Evolutionary conservation across 352 stramenopile genomes (phyloP).

Genomic region (Phytophthora pini): DNA sequence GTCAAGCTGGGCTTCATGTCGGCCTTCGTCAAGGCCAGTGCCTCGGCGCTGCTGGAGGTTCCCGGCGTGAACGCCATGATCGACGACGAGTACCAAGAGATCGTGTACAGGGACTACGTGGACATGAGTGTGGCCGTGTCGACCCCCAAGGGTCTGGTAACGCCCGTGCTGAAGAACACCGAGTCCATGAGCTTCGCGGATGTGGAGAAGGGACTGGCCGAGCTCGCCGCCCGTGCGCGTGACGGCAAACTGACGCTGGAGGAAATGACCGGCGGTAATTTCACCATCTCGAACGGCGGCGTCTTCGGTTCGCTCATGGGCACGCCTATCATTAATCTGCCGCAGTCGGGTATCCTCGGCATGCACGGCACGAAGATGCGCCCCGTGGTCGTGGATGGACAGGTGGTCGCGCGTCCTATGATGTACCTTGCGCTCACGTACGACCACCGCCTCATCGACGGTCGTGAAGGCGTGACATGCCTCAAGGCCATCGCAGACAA

Average conservation of each 20-base stretch:
- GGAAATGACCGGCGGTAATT: constrained; percentile 73
- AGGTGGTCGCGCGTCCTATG: constrained; percentile 98
- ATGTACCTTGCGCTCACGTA: constrained; percentile 99
- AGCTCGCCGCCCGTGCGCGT: constrained; percentile 89
- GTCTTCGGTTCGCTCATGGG: constrained; percentile 95
- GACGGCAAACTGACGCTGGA: constrained; percentile 81
- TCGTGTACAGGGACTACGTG: constrained; percentile 99
- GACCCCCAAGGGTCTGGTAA: constrained; percentile 96
- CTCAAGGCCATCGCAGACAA: constrained; percentile 98
- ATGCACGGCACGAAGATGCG: constrained; percentile 99
- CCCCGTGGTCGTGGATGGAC: constrained; percentile 93
- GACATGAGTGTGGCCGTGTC: constrained; percentile 99
- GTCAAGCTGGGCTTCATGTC: constrained; percentile 99
- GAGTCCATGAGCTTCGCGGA: constrained; percentile 98
- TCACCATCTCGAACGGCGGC: constrained; percentile 99
- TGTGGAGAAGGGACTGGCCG: constrained; percentile 96
- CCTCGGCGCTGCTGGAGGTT: constrained; percentile 92
- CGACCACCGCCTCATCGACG: constrained; percentile 99
- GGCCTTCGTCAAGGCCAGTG: constrained; percentile 97
- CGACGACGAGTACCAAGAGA: constrained; percentile 97
- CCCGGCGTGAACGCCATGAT: constrained; percentile 99
- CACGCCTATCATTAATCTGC: constrained; percentile 99
- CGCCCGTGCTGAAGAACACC: constrained; percentile 98
- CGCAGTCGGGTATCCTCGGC: constrained; percentile 98
- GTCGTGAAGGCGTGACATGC: constrained; percentile 98